phyloP scores from a whole-genome alignment of 805 yeast genomes.

The Saturnispora quitensis region DNA sequence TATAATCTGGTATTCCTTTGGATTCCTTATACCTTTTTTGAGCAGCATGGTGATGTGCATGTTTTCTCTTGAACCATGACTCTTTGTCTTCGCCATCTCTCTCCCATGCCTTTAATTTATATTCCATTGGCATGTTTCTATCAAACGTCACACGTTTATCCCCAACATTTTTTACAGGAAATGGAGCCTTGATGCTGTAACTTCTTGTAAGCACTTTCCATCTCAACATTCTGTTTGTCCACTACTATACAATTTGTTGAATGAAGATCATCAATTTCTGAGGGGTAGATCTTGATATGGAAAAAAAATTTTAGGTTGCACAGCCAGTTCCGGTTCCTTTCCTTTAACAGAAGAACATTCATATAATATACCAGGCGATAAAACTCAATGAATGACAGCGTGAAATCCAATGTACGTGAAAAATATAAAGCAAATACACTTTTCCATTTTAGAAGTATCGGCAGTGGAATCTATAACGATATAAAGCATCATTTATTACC shows the following conservation, averaged over 20 bases:
- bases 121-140: slow-evolving; percentile 33
- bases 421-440: slow-evolving; percentile 13
- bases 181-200: slow-evolving; percentile 21
- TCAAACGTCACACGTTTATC: slow-evolving; percentile 27
- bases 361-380: background rate
- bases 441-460: slow-evolving; percentile 23
- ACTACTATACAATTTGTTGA: background rate
- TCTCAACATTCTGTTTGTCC: background rate
- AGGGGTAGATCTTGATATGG: background rate
- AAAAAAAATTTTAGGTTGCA: background rate
- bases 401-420: background rate
- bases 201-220: background rate
- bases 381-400: background rate
- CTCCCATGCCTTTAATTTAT: slow-evolving; percentile 56
- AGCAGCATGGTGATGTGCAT: slow-evolving; percentile 57
- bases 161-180: slow-evolving; percentile 7
- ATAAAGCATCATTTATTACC: slow-evolving; percentile 45
- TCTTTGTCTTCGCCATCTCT: slow-evolving; percentile 51
- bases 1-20: slow-evolving; percentile 13
- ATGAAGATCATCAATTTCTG: background rate
- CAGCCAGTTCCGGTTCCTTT: background rate
- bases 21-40: slow-evolving; percentile 22
- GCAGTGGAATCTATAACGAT: slow-evolving; percentile 48
- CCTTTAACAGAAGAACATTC: background rate
- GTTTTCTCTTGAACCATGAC: slow-evolving; percentile 49